These are phyloP conservation scores for Cyberlindnera nakhonratchasimensis DNA, from an alignment of 805 yeast species.

Conservation along the genomic window DNA sequence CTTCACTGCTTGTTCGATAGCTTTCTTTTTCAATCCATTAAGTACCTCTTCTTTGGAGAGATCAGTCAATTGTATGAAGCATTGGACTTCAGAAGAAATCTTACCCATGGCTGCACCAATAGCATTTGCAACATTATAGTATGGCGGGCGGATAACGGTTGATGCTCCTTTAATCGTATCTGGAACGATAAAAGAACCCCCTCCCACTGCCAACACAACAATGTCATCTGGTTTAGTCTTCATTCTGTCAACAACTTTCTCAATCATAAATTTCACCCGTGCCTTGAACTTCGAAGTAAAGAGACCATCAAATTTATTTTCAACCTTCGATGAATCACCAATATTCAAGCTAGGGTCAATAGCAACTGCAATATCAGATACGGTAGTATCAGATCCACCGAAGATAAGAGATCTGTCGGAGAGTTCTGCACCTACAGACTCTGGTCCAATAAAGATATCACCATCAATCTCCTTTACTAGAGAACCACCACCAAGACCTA, in stretches of 20 bases:
- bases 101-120: slow-evolving; percentile 49
- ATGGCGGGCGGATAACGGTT: slow-evolving; percentile 39
- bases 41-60: slow-evolving; percentile 20
- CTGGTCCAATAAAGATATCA: slow-evolving; percentile 41
- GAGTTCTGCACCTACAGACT: slow-evolving; percentile 41
- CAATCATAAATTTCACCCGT: slow-evolving; percentile 29
- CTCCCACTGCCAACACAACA: slow-evolving; percentile 45
- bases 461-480: slow-evolving; percentile 32
- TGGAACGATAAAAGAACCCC: slow-evolving; percentile 47
- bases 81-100: slow-evolving; percentile 29
- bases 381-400: slow-evolving; percentile 40
- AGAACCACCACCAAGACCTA: slow-evolving; percentile 52
- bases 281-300: slow-evolving; percentile 15
- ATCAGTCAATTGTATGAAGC: slow-evolving; percentile 11
- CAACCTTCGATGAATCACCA: slow-evolving; percentile 6
- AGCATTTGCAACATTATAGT: slow-evolving; percentile 44
- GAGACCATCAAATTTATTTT: background rate
- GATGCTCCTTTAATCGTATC: slow-evolving; percentile 38
- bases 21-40: slow-evolving; percentile 25
- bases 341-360: too few species aligned
- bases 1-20: slow-evolving; percentile 20
- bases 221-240: slow-evolving; percentile 42
- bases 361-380: slow-evolving; percentile 36
- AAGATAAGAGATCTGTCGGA: slow-evolving; percentile 34
- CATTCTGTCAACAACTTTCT: slow-evolving; percentile 42